Evolutionary conservation across 139 green algal genomes (phyloP).

Genomic region (Raphidocelis subcapitata): DNA sequence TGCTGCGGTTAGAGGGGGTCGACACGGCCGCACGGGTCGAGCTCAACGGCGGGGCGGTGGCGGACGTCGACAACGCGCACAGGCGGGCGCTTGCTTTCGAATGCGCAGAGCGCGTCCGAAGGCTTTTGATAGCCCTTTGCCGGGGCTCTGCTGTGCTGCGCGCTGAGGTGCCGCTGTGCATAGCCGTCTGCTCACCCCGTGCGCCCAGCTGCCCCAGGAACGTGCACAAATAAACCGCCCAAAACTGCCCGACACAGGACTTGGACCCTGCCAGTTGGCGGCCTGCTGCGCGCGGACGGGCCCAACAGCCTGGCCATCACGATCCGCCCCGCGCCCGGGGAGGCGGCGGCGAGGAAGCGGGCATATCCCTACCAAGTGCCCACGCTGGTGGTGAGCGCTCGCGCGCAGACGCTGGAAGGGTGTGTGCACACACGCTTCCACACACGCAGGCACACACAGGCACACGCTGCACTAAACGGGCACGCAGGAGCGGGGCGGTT

Average conservation of each 20-base stretch:
- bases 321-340: constrained; percentile 18
- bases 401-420: not conserved
- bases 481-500: not conserved
- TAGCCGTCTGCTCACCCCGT: not conserved
- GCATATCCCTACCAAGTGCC: constrained; percentile 31
- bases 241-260: no score
- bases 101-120: not conserved
- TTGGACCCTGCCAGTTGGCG: no score
- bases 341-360: constrained; percentile 6
- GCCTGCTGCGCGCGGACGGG: no score
- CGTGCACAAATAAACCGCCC: not conserved
- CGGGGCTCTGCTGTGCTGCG: not conserved
- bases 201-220: not conserved
- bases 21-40: constrained; percentile 43
- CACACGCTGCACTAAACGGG: not conserved
- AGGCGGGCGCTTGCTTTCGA: no score
- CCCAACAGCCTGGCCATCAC: constrained; percentile 27
- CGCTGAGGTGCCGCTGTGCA: not conserved
- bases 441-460: not conserved
- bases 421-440: not conserved
- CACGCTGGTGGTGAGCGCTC: constrained; percentile 25
- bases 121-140: not conserved
- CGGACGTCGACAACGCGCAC: constrained; percentile 43
- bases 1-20: constrained; percentile 42
- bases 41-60: constrained; percentile 44